These are phyloP conservation scores for Pseudogymnoascus sp. DNA, from an alignment of 2,329 filamentous ascomycete species.

Conservation along the genomic window DNA sequence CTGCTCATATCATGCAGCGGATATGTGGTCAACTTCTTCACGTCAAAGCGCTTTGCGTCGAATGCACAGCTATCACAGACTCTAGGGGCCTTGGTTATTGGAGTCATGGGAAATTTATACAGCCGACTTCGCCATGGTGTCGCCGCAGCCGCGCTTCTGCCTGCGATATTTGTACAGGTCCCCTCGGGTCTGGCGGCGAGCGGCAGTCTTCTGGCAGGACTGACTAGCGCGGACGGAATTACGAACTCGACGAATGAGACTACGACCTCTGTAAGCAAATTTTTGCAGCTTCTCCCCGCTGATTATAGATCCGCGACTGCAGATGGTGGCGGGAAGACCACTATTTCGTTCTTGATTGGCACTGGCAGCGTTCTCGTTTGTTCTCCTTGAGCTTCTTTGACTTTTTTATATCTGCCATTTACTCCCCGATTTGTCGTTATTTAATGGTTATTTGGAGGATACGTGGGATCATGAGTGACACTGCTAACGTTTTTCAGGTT, in stretches of 20 bases:
- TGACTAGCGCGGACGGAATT: slow-evolving; percentile 48
- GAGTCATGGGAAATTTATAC: slow-evolving; percentile 69
- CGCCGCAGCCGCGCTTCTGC: slow-evolving; percentile 76
- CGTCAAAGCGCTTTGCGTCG: slow-evolving; percentile 52
- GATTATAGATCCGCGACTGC: not conserved
- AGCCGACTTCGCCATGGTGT: slow-evolving; percentile 53
- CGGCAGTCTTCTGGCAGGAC: slow-evolving; percentile 49
- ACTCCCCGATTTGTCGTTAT: slow-evolving; percentile 10
- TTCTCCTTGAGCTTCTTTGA: slow-evolving; percentile 13
- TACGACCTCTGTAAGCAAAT: slow-evolving; percentile 1
- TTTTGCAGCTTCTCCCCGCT: not conserved
- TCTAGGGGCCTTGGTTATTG: slow-evolving; percentile 67
- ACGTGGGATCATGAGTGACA: not conserved
- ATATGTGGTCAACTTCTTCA: slow-evolving; percentile 70
- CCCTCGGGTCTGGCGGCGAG: slow-evolving; percentile 53
- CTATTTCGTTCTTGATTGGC: not conserved
- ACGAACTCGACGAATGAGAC: slow-evolving; percentile 27
- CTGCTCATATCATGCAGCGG: slow-evolving; percentile 62
- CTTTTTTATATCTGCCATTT: not conserved
- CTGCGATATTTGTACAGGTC: slow-evolving; percentile 71
- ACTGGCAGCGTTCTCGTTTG: slow-evolving; percentile 12
- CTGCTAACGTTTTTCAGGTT: not conserved
- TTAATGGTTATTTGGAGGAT: slow-evolving; percentile 13
- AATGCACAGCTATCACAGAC: slow-evolving; percentile 71
- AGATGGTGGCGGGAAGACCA: not conserved